phyloP scores from a whole-genome alignment of 139 green algal genomes.

The Ostreobium quekettii region DNA sequence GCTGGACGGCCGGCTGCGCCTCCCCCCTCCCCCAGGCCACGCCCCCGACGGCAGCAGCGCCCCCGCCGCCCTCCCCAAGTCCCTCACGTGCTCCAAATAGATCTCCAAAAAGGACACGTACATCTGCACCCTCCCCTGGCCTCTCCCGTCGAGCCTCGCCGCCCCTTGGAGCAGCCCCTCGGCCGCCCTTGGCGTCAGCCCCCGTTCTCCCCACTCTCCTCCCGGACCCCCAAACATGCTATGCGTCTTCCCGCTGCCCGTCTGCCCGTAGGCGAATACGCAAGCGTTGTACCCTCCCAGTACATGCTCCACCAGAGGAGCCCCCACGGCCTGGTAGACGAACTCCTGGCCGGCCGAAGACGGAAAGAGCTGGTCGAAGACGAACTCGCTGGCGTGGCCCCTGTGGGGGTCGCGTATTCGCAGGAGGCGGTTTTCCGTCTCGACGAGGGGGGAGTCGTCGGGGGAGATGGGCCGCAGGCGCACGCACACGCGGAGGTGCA shows the following conservation, averaged over 20 bases:
- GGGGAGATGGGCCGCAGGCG: neutral
- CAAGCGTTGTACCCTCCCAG: slow-evolving; percentile 45
- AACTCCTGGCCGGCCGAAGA: slow-evolving; percentile 41
- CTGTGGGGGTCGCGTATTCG: neutral
- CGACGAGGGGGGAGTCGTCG: neutral
- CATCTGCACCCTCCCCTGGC: neutral
- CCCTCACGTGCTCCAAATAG: slow-evolving; percentile 39
- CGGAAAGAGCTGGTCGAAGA: slow-evolving; percentile 46
- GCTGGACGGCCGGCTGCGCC: slow-evolving; percentile 6
- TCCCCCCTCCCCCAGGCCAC: no score
- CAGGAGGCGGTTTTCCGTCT: neutral
- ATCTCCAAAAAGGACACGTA: slow-evolving; percentile 37
- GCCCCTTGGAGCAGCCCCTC: slow-evolving; percentile 26
- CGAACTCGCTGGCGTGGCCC: slow-evolving; percentile 22
- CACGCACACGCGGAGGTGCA: neutral
- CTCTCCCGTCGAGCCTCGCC: neutral
- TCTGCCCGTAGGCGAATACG: slow-evolving; percentile 48
- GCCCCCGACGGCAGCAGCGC: neutral
- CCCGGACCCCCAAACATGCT: slow-evolving; percentile 30
- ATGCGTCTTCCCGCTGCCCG: slow-evolving; percentile 45
- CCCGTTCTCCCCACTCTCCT: slow-evolving; percentile 10
- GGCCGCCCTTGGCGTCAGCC: slow-evolving; percentile 27
- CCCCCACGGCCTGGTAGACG: neutral
- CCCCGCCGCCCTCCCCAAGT: slow-evolving; percentile 14
- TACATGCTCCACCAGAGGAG: slow-evolving; percentile 29